Evolutionary conservation across 2,329 filamentous ascomycete genomes (phyloP), one percentile per base, ranked within the genome.

Genomic region (Escovopsis sp.): DNA sequence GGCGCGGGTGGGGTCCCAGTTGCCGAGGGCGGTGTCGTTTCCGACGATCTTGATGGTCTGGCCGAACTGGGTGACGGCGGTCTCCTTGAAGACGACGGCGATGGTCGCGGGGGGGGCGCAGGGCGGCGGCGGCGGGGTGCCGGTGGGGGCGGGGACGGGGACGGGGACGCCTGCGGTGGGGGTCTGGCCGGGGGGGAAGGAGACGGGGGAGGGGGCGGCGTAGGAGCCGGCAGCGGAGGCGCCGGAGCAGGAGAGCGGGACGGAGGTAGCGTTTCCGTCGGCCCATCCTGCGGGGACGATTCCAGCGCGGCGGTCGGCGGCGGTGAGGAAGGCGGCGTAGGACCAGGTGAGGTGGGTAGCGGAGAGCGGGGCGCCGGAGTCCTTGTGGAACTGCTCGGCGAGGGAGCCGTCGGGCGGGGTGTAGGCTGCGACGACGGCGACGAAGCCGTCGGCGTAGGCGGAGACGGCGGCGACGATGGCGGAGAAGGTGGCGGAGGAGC

Each of bases 291-390:
- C 61, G 2, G 77, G 76, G 8, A 77, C 57, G 13, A 70, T 51
- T 15, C 68, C 68, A 37, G 68, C 67, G 37, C 78, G 71, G 32
- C 78, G 71, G 35, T 68, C 68, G 20, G 65, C 61, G n/a, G 72
- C 72, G 0, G 79, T 80, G 37, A 85, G 61, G 57, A 85, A 79
- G 0, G 79, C 70, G 1, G 79, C 78, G 48, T 84, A 84, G 0
- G 79, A 83, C 81, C 81, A 85, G 3, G 81, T 84, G 25, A 85
- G 62, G 48, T 85, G 76, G 14, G 64, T 60, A 1, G 81, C 81
- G 1, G 78, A 82, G 4, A 79, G 60, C 2, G 75, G 76, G 0
- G 52, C 48, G 27, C 71, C 77, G 35, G 55, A 61, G 42, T 60
- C 57, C 49, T 70, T 70, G 48, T 71, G 67, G 51, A 73, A 85